Base-by-base conservation (phyloP, 1,284 basidiomycete species). In the Marasmius sp. region DNA sequence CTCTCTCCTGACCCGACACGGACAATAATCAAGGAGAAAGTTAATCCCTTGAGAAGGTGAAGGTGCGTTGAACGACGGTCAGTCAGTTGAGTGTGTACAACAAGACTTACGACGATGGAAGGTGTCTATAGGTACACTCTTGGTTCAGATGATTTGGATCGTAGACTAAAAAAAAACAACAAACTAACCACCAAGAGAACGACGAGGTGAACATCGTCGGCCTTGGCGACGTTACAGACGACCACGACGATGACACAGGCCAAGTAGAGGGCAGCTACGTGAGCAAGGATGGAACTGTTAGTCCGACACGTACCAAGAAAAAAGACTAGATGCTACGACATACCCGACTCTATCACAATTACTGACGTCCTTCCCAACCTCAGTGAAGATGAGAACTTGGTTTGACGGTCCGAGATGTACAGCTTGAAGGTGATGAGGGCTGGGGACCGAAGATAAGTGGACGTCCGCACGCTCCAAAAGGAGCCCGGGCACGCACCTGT, bases 321-420 rank as follows among this genome's bases (percentile, higher is more conserved):
- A 34, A n/a, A 2, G 16, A 12, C 2, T 27, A 16, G 14, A 20
- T 6, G 5, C 9, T 59, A 34, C 20, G 6, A 50, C 33, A 20
- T 27, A 63, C 61, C 57, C 43, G 61, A 63, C 56, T 63, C 61
- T 9, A 63, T 53, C 6, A 63, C 33, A 38, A 63, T 55, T 20
- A 58, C 57, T 43, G 57, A 37, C 36, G 53, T 48, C 61, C 45
- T 34, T 38, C 49, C 56, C 33, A 59, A 45, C 37, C 50, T 53
- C 53, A 49, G 50, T 11, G 58, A 60, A 36, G 53, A 39, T 37
- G 50, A 37, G 20, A 55, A 27, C 16, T 57, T 51, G 41, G 22
- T 45, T 45, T 63, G 52, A 7, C 61, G 45, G 18, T 60, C 51
- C 20, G 36, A 34, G 8, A 60, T 39, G 16, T 51, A 63, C n/a